These are phyloP conservation scores for Colletotrichum sp. DNA, from an alignment of 2,329 filamentous ascomycete species.

Conservation along the genomic window DNA sequence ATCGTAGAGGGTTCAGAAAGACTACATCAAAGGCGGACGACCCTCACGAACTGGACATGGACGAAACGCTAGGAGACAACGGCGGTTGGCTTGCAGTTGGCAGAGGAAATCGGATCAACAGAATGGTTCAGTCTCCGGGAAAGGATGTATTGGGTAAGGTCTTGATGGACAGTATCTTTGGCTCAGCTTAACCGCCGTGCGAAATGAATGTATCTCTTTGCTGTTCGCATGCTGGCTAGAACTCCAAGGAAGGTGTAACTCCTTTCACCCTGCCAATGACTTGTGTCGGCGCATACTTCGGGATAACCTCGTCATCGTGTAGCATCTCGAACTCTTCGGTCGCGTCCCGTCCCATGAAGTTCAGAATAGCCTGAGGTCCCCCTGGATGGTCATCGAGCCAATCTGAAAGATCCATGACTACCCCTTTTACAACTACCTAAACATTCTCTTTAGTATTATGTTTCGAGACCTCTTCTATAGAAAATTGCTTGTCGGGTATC, in stretches of 20 bases:
- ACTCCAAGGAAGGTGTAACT: too few relatives aligned
- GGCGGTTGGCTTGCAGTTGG: slow-evolving; percentile 75
- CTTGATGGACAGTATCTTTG: slow-evolving; percentile 71
- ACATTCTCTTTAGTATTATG: slow-evolving; percentile 98
- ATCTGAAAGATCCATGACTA: slow-evolving; percentile 91
- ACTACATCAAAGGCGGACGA: slow-evolving; percentile 30
- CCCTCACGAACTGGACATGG: slow-evolving; percentile 39
- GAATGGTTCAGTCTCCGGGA: slow-evolving; percentile 74
- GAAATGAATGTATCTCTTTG: too few relatives aligned
- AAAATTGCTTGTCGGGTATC: slow-evolving; percentile 91
- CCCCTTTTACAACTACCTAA: slow-evolving; percentile 98
- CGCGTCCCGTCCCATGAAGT: slow-evolving; percentile 97
- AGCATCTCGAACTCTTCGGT: slow-evolving; percentile 98
- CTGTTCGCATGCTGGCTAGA: too few relatives aligned
- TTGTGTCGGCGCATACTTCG: slow-evolving; percentile 93
- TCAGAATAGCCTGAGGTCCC: slow-evolving; percentile 94
- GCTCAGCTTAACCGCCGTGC: slow-evolving; percentile 30
- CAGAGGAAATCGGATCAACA: slow-evolving; percentile 80
- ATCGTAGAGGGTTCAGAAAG: slow-evolving; percentile 61
- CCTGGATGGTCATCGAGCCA: slow-evolving; percentile 99
- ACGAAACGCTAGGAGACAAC: slow-evolving; percentile 71
- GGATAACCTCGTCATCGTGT: slow-evolving; percentile 98
- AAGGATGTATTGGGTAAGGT: slow-evolving; percentile 69
- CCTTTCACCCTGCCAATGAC: slow-evolving; percentile 96
- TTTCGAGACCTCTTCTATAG: slow-evolving; percentile 94